Conservation (phyloP, 1,139 yeast species). For the Blastobotrys malaysiensis region DNA sequence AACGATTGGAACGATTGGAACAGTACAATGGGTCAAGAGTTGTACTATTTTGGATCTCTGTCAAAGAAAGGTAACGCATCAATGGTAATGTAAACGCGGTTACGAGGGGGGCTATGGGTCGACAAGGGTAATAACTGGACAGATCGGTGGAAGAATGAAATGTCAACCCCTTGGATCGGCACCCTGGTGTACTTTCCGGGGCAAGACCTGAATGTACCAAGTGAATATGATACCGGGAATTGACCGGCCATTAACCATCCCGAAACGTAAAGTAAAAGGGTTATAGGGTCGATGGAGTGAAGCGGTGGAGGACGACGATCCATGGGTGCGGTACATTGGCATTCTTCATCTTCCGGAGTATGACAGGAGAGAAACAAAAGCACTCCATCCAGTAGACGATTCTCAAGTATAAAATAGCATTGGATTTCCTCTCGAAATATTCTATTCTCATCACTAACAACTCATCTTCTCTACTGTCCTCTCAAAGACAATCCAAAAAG, state of each 20-base stretch:
- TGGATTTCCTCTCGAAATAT: background rate
- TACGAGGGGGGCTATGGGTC: background rate
- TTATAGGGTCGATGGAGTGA: too few species aligned
- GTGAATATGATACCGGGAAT: background rate
- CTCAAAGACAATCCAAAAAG: background rate
- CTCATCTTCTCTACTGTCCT: conserved; percentile 1
- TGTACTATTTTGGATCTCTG: too few species aligned
- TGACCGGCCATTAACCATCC: background rate
- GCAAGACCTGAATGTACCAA: background rate
- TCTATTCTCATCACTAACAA: background rate
- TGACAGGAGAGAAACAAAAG: background rate
- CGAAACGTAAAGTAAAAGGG: background rate
- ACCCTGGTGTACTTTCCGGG: background rate
- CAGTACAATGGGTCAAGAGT: too few species aligned
- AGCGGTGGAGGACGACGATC: background rate
- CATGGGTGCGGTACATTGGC: background rate
- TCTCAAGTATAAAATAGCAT: background rate
- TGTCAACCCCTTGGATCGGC: background rate
- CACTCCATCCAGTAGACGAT: background rate
- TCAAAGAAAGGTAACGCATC: too few species aligned
- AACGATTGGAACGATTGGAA: too few species aligned
- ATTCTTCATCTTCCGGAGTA: background rate
- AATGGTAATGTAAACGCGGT: too few species aligned
- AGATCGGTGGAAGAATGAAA: background rate
- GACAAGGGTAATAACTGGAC: background rate